These are phyloP conservation scores for Plantago elongata DNA, from an alignment of 257 asterid genomes.

Conservation along the genomic window DNA sequence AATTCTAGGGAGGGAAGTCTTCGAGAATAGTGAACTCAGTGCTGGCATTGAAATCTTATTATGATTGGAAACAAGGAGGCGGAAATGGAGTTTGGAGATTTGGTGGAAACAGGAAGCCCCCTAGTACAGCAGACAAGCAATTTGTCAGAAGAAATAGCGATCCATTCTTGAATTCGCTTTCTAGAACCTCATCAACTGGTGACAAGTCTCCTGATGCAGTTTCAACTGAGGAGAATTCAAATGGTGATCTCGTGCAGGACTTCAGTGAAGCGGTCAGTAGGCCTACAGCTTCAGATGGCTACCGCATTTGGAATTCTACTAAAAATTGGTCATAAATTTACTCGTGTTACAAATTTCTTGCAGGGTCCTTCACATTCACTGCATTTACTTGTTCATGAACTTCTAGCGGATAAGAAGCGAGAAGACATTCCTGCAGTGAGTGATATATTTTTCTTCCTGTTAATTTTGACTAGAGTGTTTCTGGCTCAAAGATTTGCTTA, in stretches of 20 bases:
- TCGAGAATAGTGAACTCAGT: conserved; percentile 73
- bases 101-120: conserved; percentile 51
- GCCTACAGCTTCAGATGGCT: conserved; percentile 12
- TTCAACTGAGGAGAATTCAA: conserved; percentile 28
- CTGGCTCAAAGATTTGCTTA: neutral
- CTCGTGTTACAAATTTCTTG: conserved; percentile 22
- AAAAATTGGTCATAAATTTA: neutral
- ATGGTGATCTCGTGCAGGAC: conserved; percentile 25
- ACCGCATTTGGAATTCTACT: neutral
- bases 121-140: conserved; percentile 45
- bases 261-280: conserved; percentile 41
- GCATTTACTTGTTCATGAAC: conserved; percentile 40
- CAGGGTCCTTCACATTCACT: conserved; percentile 54
- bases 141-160: conserved; percentile 47
- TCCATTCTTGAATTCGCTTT: conserved; percentile 42
- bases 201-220: conserved; percentile 43
- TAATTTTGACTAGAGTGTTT: neutral
- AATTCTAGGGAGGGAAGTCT: conserved; percentile 73
- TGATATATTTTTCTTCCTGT: conserved; percentile 9
- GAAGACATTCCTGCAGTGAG: conserved; percentile 86
- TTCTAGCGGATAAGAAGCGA: conserved; percentile 59
- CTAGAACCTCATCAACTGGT: conserved; percentile 44
- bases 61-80: conserved; percentile 77
- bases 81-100: conserved; percentile 60
- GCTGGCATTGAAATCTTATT: conserved; percentile 67